A percentile compares a stretch with the other conserved stretches of the same genome.
Conservation (phyloP, 441 rosid genomes). For the Pelargonium myrrhifolium region DNA sequence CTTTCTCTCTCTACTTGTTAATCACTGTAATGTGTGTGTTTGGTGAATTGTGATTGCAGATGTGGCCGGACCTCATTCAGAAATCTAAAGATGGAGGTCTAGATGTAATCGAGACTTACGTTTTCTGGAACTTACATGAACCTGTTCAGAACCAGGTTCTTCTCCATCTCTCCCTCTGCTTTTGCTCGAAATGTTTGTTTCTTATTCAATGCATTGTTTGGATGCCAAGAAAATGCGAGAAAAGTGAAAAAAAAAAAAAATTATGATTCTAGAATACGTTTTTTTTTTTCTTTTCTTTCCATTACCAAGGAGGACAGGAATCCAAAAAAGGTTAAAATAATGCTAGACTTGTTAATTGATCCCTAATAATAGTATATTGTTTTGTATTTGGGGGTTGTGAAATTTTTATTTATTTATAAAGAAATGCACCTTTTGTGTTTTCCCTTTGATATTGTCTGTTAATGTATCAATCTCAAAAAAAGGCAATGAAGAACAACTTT, state of each 20-base stretch:
- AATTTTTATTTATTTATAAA: not conserved
- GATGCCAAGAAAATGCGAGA: conserved; percentile 18
- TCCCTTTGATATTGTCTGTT: not conserved
- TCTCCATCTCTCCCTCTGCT: not conserved
- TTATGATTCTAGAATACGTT: not conserved
- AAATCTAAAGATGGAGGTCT: conserved; percentile 96
- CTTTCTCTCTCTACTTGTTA: not conserved
- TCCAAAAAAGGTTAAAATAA: not conserved
- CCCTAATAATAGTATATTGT: conserved; percentile 10
- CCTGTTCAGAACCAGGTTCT: conserved; percentile 71
- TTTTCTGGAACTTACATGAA: conserved; percentile 85
- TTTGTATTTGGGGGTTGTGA: not conserved
- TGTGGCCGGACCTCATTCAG: conserved; percentile 95
- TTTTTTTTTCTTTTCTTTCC: too few relatives aligned
- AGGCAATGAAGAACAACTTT: not conserved
- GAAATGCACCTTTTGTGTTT: not conserved
- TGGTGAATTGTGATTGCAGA: conserved; percentile 31
- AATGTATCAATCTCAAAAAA: not conserved
- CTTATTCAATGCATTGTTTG: conserved; percentile 15
- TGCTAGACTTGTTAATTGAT: conserved; percentile 6
- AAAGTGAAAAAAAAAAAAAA: conserved; percentile 4
- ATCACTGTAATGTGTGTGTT: conserved; percentile 10
- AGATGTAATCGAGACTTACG: conserved; percentile 85
- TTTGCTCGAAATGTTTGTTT: not conserved
- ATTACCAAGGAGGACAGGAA: conserved; percentile 2